A percentile compares a stretch with the other conserved stretches of the same genome.
phyloP scores from a whole-genome alignment of 371 early-diverging fungal genomes.

The Rhizopus stolonifer region DNA sequence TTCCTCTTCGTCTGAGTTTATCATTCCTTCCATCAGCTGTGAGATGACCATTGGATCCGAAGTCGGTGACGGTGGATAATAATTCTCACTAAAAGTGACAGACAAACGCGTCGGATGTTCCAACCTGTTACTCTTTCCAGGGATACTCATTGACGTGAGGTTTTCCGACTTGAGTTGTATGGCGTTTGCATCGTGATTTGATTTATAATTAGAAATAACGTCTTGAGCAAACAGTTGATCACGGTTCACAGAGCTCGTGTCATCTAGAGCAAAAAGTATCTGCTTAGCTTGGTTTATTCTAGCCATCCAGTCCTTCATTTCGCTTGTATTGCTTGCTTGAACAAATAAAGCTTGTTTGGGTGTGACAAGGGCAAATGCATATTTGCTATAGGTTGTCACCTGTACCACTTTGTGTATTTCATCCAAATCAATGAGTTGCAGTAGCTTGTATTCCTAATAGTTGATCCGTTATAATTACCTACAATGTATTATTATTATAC shows the following conservation, averaged over 20 bases:
- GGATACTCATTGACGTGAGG: slow-evolving; percentile 21
- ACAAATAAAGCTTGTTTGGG: slow-evolving; percentile 74
- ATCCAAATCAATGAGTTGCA: slow-evolving; percentile 71
- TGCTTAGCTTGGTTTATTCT: slow-evolving; percentile 59
- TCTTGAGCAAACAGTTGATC: slow-evolving; percentile 53
- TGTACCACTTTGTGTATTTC: slow-evolving; percentile 76
- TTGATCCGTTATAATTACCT: not conserved
- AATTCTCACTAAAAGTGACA: slow-evolving; percentile 3
- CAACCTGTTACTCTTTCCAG: slow-evolving; percentile 2
- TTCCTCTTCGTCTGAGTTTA: slow-evolving; percentile 54
- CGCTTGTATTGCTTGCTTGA: slow-evolving; percentile 60
- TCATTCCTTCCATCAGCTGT: slow-evolving; percentile 35
- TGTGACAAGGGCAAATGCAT: slow-evolving; percentile 77
- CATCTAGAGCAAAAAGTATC: slow-evolving; percentile 43
- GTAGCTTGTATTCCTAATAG: slow-evolving; percentile 73
- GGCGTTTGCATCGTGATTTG: slow-evolving; percentile 23
- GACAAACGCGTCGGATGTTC: not conserved
- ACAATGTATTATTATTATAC: slow-evolving; percentile 29
- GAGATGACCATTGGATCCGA: slow-evolving; percentile 30
- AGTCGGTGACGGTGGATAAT: slow-evolving; percentile 43
- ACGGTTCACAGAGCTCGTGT: slow-evolving; percentile 44
- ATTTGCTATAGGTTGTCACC: slow-evolving; percentile 65
- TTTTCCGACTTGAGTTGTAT: slow-evolving; percentile 17
- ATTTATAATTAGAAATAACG: slow-evolving; percentile 36
- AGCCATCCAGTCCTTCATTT: slow-evolving; percentile 72